Percentiles rank a stretch among this genome's conserved stretches.
Conservation (phyloP, 495 filamentous ascomycete species). For the Lasiosphaeris hirsuta region DNA sequence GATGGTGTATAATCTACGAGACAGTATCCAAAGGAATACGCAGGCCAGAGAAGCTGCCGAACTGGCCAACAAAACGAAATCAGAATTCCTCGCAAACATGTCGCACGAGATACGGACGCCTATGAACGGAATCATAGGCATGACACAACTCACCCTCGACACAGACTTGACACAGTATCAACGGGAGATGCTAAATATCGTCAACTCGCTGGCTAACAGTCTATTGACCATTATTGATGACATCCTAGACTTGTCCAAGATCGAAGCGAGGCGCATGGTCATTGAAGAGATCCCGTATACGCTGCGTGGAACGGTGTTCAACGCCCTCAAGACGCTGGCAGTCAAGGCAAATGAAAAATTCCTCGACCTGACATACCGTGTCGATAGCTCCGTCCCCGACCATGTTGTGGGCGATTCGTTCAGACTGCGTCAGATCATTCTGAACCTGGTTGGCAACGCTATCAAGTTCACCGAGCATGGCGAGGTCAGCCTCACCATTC, state of each 20-base stretch:
- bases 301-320: constrained; percentile 92
- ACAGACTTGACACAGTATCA: constrained; percentile 94
- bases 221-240: constrained; percentile 98
- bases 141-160: constrained; percentile 96
- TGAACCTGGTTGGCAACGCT: constrained; percentile 77
- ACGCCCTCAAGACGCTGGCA: constrained; percentile 91
- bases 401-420: constrained; percentile 97
- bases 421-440: constrained; percentile 90
- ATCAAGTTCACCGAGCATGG: constrained; percentile 98
- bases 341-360: constrained; percentile 98
- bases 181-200: constrained; percentile 97
- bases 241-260: constrained; percentile 98
- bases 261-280: constrained; percentile 98
- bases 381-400: constrained; percentile 91
- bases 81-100: constrained; percentile 99
- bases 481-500: constrained; percentile 91
- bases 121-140: constrained; percentile 83
- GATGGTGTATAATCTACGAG: constrained; percentile 94
- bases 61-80: constrained; percentile 96
- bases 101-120: constrained; percentile 98
- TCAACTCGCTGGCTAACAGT: constrained; percentile 96
- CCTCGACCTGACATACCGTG: constrained; percentile 89
- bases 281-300: constrained; percentile 99
- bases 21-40: constrained; percentile 98
- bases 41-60: constrained; percentile 94